Base-by-base conservation (phyloP, 2,329 filamentous ascomycete genomes). In the Fonsecaea nubica region DNA sequence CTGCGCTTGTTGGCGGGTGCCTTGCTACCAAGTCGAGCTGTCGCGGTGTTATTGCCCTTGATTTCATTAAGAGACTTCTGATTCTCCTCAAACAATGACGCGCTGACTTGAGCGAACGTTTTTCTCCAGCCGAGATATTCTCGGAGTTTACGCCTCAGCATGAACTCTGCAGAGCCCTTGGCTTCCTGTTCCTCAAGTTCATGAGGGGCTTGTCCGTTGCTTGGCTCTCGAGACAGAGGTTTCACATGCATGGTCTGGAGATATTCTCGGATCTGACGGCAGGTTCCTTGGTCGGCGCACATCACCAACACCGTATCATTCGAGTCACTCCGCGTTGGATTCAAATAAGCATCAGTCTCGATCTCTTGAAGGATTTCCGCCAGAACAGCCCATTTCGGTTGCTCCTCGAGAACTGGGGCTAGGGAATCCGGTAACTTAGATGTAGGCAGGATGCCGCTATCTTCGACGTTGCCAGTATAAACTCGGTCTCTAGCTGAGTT, bases 221-320 rank as follows among this genome's bases (percentile, higher is more conserved):
- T 78, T 75, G 45, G 80, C 78, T 59, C 85, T 82, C 53, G 74
- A 76, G 71, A 55, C 18, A 68, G 52, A 12, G 88, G 84, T 62
- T 86, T 87, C 33, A 93, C 85, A 75, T 96, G 88, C 92, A 97
- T 97, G 6, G 88, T 93, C 76, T 96, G 91, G 21, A 99, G 81
- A 76, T 94, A 98, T 76, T 98, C 94, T 70, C 92, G 88, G 50
- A 99, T 82, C 74, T 99, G 95, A 13, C 90, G 87, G 75, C 92
- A 96, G 8, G 92, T 96, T 63, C 89, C 88, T 64, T 91, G 88
- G 74, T 96, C 94, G 32, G 90, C 90, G 75, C 94, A 98, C 95
- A 99, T 98, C 76, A 99, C 92, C 38, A 99, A 81, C 58, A 97
- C 92, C 2, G 92, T 92, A n/a, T 92, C 91, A 75, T 93, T 96